These are phyloP conservation scores for Cutaneotrichosporon sp. DNA, from an alignment of 1,284 basidiomycete genomes.

Conservation along the genomic window DNA sequence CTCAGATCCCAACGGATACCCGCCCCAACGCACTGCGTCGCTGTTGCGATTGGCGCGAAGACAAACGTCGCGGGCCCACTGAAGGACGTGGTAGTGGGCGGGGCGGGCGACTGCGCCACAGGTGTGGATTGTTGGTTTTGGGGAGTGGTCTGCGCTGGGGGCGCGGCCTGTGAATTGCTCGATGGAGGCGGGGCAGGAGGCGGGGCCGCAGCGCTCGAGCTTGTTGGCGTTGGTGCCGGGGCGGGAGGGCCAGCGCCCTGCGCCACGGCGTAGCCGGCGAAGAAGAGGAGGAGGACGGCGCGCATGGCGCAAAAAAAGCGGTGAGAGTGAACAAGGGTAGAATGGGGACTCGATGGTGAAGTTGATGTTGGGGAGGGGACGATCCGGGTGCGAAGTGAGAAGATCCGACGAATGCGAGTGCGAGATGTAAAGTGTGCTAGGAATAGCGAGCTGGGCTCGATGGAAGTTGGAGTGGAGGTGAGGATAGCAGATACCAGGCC, in stretches of 20 bases:
- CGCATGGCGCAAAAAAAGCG: background rate
- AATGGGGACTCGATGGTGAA: background rate
- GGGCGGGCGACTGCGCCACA: background rate
- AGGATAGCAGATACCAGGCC: background rate
- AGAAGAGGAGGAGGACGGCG: background rate
- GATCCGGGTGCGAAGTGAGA: background rate
- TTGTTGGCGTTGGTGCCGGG: background rate
- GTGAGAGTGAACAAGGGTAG: background rate
- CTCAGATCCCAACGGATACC: slow-evolving; percentile 2
- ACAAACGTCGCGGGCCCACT: slow-evolving; percentile 21
- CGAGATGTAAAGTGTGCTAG: too few species aligned
- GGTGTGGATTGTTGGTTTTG: background rate
- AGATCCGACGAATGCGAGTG: background rate
- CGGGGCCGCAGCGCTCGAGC: background rate
- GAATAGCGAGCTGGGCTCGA: background rate
- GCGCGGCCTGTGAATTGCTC: background rate
- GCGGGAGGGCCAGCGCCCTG: background rate
- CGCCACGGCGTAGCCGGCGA: background rate
- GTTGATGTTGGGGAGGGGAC: background rate
- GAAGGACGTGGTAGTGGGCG: background rate
- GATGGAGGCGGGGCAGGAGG: background rate
- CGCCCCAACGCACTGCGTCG: slow-evolving; percentile 26
- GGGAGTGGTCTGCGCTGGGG: background rate
- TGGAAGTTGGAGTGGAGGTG: background rate
- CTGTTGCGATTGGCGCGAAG: slow-evolving; percentile 21